Percentiles rank a stretch among this genome's conserved stretches.
Evolutionary conservation across 1,139 yeast species (phyloP).

Genomic region (Hyphopichia wangnamkhiaoensis): DNA sequence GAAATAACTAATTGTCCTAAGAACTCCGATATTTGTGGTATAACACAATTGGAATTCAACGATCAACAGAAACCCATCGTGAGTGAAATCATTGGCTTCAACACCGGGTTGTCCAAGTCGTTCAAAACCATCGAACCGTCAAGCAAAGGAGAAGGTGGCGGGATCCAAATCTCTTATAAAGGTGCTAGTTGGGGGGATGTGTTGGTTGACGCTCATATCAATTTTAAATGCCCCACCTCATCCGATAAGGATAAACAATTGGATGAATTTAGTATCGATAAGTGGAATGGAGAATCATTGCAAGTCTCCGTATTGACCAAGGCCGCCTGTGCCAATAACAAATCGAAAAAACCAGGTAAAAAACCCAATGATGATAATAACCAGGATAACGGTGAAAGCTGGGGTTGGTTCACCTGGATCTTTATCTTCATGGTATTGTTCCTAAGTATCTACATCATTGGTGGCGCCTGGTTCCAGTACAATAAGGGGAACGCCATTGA

Average conservation of each 20-base stretch:
- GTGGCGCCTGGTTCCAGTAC: slow-evolving; percentile 77
- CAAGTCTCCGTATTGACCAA: slow-evolving; percentile 28
- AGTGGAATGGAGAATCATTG: slow-evolving; percentile 34
- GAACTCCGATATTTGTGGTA: slow-evolving; percentile 70
- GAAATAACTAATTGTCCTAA: slow-evolving; percentile 56
- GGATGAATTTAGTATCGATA: slow-evolving; percentile 31
- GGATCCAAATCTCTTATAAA: slow-evolving; percentile 47
- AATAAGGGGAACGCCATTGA: slow-evolving; percentile 54
- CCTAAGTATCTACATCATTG: slow-evolving; percentile 70
- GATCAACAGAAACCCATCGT: slow-evolving; percentile 40
- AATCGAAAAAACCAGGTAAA: slow-evolving; percentile 20
- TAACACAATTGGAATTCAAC: slow-evolving; percentile 53
- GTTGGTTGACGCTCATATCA: slow-evolving; percentile 50
- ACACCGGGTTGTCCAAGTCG: slow-evolving; percentile 36
- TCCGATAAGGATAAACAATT: slow-evolving; percentile 36
- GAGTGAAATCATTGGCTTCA: slow-evolving; percentile 57
- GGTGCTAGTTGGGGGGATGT: slow-evolving; percentile 76
- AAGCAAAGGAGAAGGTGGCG: slow-evolving; percentile 25
- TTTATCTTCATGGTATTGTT: slow-evolving; percentile 66
- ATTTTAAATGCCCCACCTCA: slow-evolving; percentile 51
- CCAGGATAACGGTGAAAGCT: slow-evolving; percentile 46
- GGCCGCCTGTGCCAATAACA: slow-evolving; percentile 42
- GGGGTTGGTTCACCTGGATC: slow-evolving; percentile 82
- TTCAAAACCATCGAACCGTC: slow-evolving; percentile 15
- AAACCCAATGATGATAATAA: slow-evolving; percentile 21